A percentile compares a stretch with the other conserved stretches of the same genome.
Evolutionary conservation across 305 asterid genomes (phyloP).

Genomic region (Fraxinus velutina): DNA sequence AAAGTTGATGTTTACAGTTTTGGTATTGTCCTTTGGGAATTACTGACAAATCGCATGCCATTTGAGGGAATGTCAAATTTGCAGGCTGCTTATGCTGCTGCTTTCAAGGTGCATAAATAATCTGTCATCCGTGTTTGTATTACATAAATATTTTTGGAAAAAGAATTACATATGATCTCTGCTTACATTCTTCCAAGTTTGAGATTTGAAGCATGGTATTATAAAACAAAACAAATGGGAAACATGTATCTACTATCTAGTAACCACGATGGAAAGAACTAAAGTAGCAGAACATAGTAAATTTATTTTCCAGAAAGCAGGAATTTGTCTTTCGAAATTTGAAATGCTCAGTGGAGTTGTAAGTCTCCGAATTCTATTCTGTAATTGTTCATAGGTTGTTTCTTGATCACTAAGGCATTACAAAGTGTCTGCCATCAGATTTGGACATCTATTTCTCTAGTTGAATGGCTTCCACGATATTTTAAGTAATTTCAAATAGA

Average conservation of each 20-base stretch:
- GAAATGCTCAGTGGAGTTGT: background rate
- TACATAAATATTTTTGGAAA: background rate
- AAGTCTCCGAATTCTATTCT: background rate
- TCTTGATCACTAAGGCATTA: background rate
- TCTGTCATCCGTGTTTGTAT: background rate
- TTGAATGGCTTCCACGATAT: background rate
- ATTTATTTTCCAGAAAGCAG: background rate
- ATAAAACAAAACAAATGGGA: background rate
- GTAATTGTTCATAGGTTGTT: background rate
- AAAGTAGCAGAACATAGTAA: too few relatives aligned
- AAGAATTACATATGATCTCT: background rate
- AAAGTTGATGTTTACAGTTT: constrained; percentile 92
- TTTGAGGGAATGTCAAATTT: constrained; percentile 96
- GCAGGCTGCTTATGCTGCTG: constrained; percentile 99
- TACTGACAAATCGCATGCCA: constrained; percentile 85
- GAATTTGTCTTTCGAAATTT: background rate
- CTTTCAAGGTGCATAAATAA: constrained; percentile 65
- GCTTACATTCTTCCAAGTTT: background rate
- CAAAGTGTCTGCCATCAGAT: background rate
- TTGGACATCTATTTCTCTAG: background rate
- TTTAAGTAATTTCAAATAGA: background rate
- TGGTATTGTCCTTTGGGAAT: constrained; percentile 89
- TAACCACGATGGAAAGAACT: background rate
- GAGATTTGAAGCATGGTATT: background rate
- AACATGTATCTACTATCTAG: background rate